phyloP scores from a whole-genome alignment of 768 basidiomycete genomes.

The Serpula lacrymans region DNA sequence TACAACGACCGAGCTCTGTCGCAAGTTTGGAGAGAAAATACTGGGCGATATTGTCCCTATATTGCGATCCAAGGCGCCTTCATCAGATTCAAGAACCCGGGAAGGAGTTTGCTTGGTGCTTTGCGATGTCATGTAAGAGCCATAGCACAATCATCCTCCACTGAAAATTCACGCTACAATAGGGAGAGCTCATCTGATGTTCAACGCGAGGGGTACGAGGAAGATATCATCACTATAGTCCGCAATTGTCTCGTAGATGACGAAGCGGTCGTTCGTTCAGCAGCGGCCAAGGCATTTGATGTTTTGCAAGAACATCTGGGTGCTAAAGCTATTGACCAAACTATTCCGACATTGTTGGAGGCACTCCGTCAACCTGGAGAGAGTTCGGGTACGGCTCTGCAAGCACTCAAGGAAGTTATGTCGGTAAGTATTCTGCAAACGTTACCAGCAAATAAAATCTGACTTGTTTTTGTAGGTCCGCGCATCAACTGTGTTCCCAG shows the following conservation, averaged over 20 bases:
- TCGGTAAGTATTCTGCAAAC: constrained; percentile 48
- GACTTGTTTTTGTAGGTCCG: constrained; percentile 59
- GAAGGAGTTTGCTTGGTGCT: constrained; percentile 89
- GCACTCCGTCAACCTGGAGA: constrained; percentile 92
- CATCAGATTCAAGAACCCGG: constrained; percentile 59
- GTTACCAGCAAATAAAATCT: constrained; percentile 1
- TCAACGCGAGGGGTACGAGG: constrained; percentile 85
- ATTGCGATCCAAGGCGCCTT: constrained; percentile 62
- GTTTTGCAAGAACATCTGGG: constrained; percentile 91
- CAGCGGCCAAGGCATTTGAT: constrained; percentile 89
- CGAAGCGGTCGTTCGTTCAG: constrained; percentile 78
- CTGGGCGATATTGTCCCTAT: constrained; percentile 80
- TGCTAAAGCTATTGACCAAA: constrained; percentile 89
- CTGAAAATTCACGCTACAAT: constrained; percentile 7
- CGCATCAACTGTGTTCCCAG: constrained; percentile 93
- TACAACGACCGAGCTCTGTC: constrained; percentile 84
- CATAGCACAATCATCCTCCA: not conserved
- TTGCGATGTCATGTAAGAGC: constrained; percentile 78
- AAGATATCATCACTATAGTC: constrained; percentile 83
- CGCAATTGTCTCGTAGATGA: constrained; percentile 85
- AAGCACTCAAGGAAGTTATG: constrained; percentile 94
- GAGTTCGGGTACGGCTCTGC: constrained; percentile 91
- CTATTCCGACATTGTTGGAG: constrained; percentile 91
- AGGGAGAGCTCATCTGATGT: constrained; percentile 82
- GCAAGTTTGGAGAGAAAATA: constrained; percentile 93